Evolutionary conservation across 441 rosid species (phyloP).

Genomic region (Aleurites moluccanus): DNA sequence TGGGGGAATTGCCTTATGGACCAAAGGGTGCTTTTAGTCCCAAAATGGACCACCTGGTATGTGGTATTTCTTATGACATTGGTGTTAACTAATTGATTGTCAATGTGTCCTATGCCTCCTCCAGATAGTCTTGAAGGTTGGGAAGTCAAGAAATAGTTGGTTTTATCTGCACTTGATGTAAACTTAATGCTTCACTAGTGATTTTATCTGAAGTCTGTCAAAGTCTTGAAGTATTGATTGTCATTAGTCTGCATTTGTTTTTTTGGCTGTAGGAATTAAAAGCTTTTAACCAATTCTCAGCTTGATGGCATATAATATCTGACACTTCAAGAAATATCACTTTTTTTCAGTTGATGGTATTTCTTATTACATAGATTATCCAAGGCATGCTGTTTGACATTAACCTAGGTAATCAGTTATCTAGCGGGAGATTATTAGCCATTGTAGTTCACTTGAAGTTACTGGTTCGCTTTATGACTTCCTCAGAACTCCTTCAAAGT

Average conservation of each 20-base stretch:
- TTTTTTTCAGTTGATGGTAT: not conserved
- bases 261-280: not conserved
- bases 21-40: slow-evolving; percentile 73
- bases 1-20: slow-evolving; percentile 94
- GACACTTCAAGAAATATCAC: not conserved
- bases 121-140: not conserved
- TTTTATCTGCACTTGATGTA: slow-evolving; percentile 2
- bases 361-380: too few relatives aligned
- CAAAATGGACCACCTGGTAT: slow-evolving; percentile 99
- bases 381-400: not conserved
- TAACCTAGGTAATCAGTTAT: not conserved
- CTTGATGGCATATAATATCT: not conserved
- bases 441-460: not conserved
- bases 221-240: slow-evolving; percentile 4
- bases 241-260: not conserved
- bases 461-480: not conserved
- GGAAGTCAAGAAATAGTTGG: slow-evolving; percentile 13
- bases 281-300: not conserved
- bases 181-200: not conserved
- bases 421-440: not conserved
- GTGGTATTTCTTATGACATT: slow-evolving; percentile 32
- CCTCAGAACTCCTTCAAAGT: not conserved
- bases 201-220: not conserved
- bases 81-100: slow-evolving; percentile 10
- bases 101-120: slow-evolving; percentile 1